These are phyloP conservation scores for Jackrogersella minutella DNA, from an alignment of 495 filamentous ascomycete genomes.

Conservation along the genomic window DNA sequence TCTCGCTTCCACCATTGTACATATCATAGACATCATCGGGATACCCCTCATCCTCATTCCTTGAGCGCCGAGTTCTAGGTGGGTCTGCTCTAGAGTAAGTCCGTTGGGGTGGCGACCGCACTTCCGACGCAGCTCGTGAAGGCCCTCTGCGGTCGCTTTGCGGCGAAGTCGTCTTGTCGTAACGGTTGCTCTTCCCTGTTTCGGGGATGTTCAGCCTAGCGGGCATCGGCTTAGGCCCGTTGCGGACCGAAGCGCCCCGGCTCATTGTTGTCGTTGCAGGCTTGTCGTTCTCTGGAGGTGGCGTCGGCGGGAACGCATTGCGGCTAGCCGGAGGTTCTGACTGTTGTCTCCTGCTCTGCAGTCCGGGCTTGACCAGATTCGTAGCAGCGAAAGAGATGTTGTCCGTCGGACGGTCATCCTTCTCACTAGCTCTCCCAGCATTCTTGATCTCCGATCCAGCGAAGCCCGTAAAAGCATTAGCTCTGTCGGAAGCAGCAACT, in stretches of 20 bases:
- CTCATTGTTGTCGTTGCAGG: conserved; percentile 52
- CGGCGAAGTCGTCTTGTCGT: conserved; percentile 57
- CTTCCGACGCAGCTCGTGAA: conserved; percentile 48
- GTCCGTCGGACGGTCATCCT: conserved; percentile 78
- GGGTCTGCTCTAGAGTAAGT: conserved; percentile 57
- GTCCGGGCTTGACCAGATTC: conserved; percentile 85
- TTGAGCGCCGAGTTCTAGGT: conserved; percentile 42
- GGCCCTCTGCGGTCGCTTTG: conserved; percentile 52
- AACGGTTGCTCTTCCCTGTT: conserved; percentile 54
- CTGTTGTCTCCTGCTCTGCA: conserved; percentile 81
- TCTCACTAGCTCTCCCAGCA: conserved; percentile 46
- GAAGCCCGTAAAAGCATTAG: conserved; percentile 79
- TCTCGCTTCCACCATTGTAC: conserved; percentile 58
- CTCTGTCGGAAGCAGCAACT: conserved; percentile 86
- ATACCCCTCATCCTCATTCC: conserved; percentile 68
- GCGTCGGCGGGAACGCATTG: conserved; percentile 94
- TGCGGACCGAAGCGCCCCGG: conserved; percentile 63
- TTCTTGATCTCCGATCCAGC: conserved; percentile 77
- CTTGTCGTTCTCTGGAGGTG: conserved; percentile 85
- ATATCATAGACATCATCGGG: conserved; percentile 75
- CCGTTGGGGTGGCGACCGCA: conserved; percentile 57
- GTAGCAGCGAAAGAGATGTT: conserved; percentile 88
- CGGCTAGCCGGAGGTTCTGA: conserved; percentile 81
- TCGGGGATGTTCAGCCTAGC: conserved; percentile 63
- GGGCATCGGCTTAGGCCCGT: conserved; percentile 60